Evolutionary conservation across 2,329 filamentous ascomycete species (phyloP).

Genomic region (Ceratocystis huliohia): DNA sequence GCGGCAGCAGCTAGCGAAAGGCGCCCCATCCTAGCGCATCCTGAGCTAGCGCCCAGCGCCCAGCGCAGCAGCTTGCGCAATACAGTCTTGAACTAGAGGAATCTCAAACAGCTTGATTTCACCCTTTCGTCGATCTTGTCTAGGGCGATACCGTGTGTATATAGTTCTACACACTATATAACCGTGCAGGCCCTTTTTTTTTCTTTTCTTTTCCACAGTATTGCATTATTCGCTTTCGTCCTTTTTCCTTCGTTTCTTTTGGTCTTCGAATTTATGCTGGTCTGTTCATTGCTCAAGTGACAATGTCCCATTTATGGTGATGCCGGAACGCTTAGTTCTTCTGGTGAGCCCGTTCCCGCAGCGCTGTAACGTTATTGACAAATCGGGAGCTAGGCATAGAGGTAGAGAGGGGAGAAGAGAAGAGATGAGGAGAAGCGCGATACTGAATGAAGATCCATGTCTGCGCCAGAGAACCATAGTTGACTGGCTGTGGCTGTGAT

Average conservation of each 20-base stretch:
- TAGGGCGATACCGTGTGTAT: too few relatives aligned
- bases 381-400: not conserved
- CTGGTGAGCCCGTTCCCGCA: not conserved
- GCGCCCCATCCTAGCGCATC: too few relatives aligned
- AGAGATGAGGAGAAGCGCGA: not conserved
- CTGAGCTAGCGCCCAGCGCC: too few relatives aligned
- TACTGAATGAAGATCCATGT: too few relatives aligned
- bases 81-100: too few relatives aligned
- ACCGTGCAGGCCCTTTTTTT: not conserved
- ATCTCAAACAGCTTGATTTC: too few relatives aligned
- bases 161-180: too few relatives aligned
- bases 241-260: not conserved
- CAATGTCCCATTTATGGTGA: not conserved
- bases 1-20: too few relatives aligned
- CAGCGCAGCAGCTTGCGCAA: too few relatives aligned
- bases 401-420: not conserved
- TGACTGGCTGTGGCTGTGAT: too few relatives aligned
- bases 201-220: not conserved
- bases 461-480: too few relatives aligned
- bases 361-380: conserved; percentile 4
- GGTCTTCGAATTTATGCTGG: not conserved
- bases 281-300: not conserved
- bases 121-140: too few relatives aligned
- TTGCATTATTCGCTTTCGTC: not conserved
- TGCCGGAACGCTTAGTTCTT: not conserved